phyloP scores from a whole-genome alignment of 306 rosid genomes.

The Spatholobus suberectus region DNA sequence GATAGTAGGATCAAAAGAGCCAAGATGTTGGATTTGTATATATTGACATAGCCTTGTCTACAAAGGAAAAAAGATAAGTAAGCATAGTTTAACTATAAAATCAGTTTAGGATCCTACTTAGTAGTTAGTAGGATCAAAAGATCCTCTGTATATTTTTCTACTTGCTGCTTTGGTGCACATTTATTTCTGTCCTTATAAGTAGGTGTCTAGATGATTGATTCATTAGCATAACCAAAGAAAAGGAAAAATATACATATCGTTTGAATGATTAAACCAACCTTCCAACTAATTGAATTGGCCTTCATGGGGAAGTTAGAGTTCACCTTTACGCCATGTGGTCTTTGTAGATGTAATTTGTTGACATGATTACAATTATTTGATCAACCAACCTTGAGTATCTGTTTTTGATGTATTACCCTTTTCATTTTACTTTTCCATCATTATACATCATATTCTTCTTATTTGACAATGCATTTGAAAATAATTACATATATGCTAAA shows the following conservation, averaged over 20 bases:
- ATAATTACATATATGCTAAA: neutral
- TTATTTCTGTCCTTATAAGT: slow-evolving; percentile 12
- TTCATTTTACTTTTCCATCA: neutral
- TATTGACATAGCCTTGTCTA: slow-evolving; percentile 19
- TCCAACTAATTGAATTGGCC: neutral
- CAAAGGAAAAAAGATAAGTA: neutral
- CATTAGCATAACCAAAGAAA: neutral
- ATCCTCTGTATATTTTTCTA: no score
- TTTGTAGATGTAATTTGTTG: slow-evolving; percentile 11
- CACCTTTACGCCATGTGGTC: neutral
- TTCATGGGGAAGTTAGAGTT: neutral
- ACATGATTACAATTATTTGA: slow-evolving; percentile 6
- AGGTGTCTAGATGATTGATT: slow-evolving; percentile 24
- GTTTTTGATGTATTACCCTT: neutral
- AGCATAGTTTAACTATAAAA: neutral
- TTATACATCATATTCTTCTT: neutral
- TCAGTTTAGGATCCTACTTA: neutral
- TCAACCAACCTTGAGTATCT: slow-evolving; percentile 8
- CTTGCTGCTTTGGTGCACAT: slow-evolving; percentile 11
- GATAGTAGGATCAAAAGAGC: neutral
- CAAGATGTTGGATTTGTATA: slow-evolving; percentile 3
- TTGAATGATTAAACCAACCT: neutral
- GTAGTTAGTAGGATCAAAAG: neutral
- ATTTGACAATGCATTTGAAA: slow-evolving; percentile 13
- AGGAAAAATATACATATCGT: neutral